Evolutionary conservation across 805 yeast species (phyloP).

Genomic region (Novakomyces olei): DNA sequence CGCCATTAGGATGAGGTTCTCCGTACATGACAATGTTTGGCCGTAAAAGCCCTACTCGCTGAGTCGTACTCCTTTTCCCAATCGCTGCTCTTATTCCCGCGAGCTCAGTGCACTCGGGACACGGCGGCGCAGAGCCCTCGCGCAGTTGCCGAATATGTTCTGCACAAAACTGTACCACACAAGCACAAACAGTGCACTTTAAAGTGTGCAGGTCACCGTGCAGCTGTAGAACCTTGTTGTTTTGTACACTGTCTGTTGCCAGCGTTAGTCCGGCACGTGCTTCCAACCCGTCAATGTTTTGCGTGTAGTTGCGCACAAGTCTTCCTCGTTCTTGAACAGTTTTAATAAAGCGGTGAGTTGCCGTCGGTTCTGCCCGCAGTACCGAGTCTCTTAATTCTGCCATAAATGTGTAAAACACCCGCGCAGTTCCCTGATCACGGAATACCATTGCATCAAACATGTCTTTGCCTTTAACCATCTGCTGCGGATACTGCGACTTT

Average conservation of each 20-base stretch:
- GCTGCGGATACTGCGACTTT: too few species aligned
- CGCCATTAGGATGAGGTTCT: conserved; percentile 78
- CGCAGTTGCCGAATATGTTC: conserved; percentile 26
- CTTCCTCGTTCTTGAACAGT: conserved; percentile 37
- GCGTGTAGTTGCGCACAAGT: conserved; percentile 73
- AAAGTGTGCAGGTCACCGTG: conserved; percentile 73
- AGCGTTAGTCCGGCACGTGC: conserved; percentile 35
- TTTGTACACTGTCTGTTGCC: conserved; percentile 21
- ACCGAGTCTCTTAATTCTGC: conserved; percentile 49
- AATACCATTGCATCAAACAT: conserved; percentile 73
- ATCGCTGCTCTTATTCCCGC: conserved; percentile 32
- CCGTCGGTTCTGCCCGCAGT: conserved; percentile 51
- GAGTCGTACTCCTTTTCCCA: conserved; percentile 58
- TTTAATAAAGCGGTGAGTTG: conserved; percentile 56
- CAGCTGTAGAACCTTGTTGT: conserved; percentile 19
- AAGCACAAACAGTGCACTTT: conserved; percentile 51
- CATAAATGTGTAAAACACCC: conserved; percentile 76
- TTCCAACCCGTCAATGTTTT: conserved; percentile 83
- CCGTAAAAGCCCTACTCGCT: conserved; percentile 58
- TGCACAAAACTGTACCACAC: conserved; percentile 37
- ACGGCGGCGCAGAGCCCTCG: conserved; percentile 52
- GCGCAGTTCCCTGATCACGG: conserved; percentile 39
- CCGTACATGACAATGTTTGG: conserved; percentile 88
- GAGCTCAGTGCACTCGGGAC: conserved; percentile 41
- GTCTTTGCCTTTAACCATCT: conserved; percentile 65